Evolutionary conservation across 768 basidiomycete species (phyloP).

Genomic region (Rhizopogon roseolus): DNA sequence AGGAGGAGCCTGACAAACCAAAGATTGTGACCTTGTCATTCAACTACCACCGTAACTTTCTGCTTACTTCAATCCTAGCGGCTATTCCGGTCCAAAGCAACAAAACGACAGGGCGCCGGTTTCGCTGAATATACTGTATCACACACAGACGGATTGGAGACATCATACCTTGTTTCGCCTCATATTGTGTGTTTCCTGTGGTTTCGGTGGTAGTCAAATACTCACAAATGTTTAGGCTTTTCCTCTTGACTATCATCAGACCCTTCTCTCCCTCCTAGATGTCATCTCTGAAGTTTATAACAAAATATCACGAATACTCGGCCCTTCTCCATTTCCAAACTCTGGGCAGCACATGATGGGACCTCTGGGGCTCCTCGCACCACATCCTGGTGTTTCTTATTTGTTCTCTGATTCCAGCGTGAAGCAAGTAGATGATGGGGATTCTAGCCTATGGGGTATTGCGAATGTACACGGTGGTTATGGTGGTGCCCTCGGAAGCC

Average conservation of each 20-base stretch:
- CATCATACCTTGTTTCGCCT: conserved; percentile 67
- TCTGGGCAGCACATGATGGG: conserved; percentile 72
- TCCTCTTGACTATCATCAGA: conserved; percentile 84
- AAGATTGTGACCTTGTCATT: conserved; percentile 50
- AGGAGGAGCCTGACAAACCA: conserved; percentile 46
- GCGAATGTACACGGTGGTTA: conserved; percentile 43
- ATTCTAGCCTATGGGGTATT: conserved; percentile 69
- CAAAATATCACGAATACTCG: conserved; percentile 79
- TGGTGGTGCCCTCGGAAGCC: conserved; percentile 36
- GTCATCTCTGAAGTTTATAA: conserved; percentile 88
- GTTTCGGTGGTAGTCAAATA: neutral
- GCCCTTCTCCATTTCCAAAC: conserved; percentile 72
- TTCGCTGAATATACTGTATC: conserved; percentile 57
- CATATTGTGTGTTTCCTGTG: conserved; percentile 56
- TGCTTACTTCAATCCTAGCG: conserved; percentile 31
- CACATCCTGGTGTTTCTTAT: conserved; percentile 81
- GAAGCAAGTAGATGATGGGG: conserved; percentile 35
- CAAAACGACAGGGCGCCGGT: conserved; percentile 46
- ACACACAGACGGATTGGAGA: conserved; percentile 55
- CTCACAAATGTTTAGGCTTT: conserved; percentile 57
- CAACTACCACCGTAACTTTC: neutral
- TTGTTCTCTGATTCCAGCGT: conserved; percentile 46
- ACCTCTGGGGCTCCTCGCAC: conserved; percentile 67
- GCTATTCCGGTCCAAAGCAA: conserved; percentile 54
- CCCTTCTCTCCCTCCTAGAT: conserved; percentile 82